Percentiles rank a stretch among this genome's conserved stretches.
Evolutionary conservation across 768 basidiomycete species (phyloP).

Genomic region (Suillus alpinus): DNA sequence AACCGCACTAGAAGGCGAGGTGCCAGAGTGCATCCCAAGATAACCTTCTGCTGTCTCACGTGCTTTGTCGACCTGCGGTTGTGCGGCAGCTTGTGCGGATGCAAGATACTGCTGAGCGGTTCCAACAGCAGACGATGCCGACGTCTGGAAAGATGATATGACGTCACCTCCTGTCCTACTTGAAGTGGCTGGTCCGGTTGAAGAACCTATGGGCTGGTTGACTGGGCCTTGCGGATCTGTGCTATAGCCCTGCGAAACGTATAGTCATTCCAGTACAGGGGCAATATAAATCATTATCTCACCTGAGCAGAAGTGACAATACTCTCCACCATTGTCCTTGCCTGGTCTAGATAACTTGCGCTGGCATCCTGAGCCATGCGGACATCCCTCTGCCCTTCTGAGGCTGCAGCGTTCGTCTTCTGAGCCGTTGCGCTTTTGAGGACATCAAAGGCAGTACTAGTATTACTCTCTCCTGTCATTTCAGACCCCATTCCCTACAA

Average conservation of each 20-base stretch:
- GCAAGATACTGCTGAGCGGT: slow-evolving; percentile 31
- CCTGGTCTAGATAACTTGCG: slow-evolving; percentile 52
- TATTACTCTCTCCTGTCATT: slow-evolving; percentile 32
- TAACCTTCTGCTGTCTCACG: slow-evolving; percentile 16
- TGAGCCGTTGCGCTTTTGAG: slow-evolving; percentile 34
- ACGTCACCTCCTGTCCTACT: slow-evolving; percentile 26
- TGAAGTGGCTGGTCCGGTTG: slow-evolving; percentile 25
- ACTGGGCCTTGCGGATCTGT: no score
- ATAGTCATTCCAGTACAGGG: not conserved
- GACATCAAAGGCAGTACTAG: slow-evolving; percentile 32
- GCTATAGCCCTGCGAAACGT: not conserved
- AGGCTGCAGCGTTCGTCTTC: slow-evolving; percentile 52
- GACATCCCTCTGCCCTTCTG: slow-evolving; percentile 53
- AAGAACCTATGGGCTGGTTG: no score
- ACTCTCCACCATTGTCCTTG: slow-evolving; percentile 43
- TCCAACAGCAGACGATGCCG: slow-evolving; percentile 27
- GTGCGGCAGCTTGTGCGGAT: slow-evolving; percentile 15
- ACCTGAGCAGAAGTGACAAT: slow-evolving; percentile 48
- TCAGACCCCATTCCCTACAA: slow-evolving; percentile 31
- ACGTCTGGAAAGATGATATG: slow-evolving; percentile 28
- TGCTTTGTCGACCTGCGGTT: slow-evolving; percentile 30
- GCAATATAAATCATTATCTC: slow-evolving; percentile 3
- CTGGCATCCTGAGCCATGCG: slow-evolving; percentile 44
- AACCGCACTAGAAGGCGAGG: slow-evolving; percentile 5
- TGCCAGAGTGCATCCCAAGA: slow-evolving; percentile 12